These are phyloP conservation scores for Tritrichomonas foetus DNA, from an alignment of 208 protist species.

Conservation along the genomic window DNA sequence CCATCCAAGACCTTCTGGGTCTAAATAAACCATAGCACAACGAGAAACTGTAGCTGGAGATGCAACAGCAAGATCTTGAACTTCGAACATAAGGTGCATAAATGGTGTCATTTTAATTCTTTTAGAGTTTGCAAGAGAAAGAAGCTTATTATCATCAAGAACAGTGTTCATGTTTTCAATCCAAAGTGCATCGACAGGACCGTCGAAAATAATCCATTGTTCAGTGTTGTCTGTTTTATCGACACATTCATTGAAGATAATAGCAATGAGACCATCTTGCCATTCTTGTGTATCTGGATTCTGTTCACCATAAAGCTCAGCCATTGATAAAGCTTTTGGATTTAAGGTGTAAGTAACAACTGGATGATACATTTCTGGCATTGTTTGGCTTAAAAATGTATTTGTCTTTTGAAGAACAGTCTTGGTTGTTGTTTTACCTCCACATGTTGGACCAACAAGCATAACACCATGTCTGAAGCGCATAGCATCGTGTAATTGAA, in stretches of 20 bases:
- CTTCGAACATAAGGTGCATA: conserved; percentile 92
- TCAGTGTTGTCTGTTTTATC: conserved; percentile 58
- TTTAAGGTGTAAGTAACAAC: conserved; percentile 80
- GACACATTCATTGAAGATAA: conserved; percentile 72
- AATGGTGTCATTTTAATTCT: conserved; percentile 78
- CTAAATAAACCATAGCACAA: conserved; percentile 94
- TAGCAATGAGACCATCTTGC: conserved; percentile 68
- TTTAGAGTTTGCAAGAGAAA: conserved; percentile 88
- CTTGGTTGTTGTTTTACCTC: conserved; percentile 69
- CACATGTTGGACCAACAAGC: conserved; percentile 85
- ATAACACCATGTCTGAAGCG: conserved; percentile 67
- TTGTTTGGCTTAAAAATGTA: background rate
- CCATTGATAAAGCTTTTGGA: conserved; percentile 87
- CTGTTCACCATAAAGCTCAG: conserved; percentile 89
- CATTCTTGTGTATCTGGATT: conserved; percentile 69
- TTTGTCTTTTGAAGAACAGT: conserved; percentile 40
- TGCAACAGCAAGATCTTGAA: conserved; percentile 87
- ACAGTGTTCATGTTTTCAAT: conserved; percentile 99
- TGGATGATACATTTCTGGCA: background rate
- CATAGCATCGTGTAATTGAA: conserved; percentile 45
- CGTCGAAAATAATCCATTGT: conserved; percentile 94
- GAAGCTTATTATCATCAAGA: conserved; percentile 93
- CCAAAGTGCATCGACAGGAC: conserved; percentile 96
- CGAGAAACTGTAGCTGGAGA: conserved; percentile 96
- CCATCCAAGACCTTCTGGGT: conserved; percentile 80